Base-by-base conservation (phyloP, 2,329 filamentous ascomycete genomes). In the Aspergillus fijiensis region DNA sequence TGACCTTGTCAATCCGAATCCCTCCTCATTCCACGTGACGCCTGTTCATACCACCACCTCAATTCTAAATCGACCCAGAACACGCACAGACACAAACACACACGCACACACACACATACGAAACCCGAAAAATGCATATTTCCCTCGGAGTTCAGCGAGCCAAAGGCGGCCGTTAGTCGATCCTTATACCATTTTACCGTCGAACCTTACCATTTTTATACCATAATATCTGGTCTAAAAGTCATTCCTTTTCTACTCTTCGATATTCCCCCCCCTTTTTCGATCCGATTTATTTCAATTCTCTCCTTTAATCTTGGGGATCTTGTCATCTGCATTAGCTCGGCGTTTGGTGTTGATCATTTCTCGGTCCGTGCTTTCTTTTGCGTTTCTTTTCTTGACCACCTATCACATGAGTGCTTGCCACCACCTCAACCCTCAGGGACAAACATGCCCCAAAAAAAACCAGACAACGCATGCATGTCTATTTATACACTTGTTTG, bases 291-390 rank as follows among this genome's bases (percentile, higher is more conserved):
- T 49, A 49, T 49, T 23, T 47, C 51, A 16, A 31, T 61, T 35
- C 25, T 35, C 27, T 57, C 45, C 21, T 54, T 59, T 49, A 19
- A 42, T 42, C 14, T 35, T 31, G 45, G 31, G 21, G 16, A 16
- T 29, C 35, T 42, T 31, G 35, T 56, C 48, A 51, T 57, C 33
- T 49, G 49, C 48, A 50, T 51, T 57, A 57, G 55, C 55, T 57
- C 55, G 55, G 55, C 47, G 55, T 57, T 57, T 25, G 55, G 55
- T 57, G 55, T 51, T 51, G 7, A 9, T 47, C 19, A 25, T 55
- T 42, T 55, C 14, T 39, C 31, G 35, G 49, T 47, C 16, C 48
- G 19, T 51, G 12, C 10, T 25, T 51, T 35, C 35, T 35, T 35
- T 39, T 48, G 4, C 23, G 3, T 23, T 49, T 14, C 19, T 27